These are phyloP conservation scores for Ceriops zippeliana DNA, from an alignment of 345 rosid genomes.

Conservation along the genomic window DNA sequence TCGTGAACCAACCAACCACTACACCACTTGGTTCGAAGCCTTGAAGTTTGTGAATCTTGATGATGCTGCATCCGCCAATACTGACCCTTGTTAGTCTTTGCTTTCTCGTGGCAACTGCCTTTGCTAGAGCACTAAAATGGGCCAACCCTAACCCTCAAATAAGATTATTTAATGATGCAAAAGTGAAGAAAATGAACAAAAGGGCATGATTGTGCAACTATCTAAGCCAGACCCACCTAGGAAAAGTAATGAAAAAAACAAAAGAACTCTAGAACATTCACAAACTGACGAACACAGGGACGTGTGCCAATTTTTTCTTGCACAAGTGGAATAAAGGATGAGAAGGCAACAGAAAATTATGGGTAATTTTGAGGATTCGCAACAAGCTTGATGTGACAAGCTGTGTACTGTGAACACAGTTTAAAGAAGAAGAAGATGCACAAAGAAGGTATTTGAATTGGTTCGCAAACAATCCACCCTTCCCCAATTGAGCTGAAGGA, in stretches of 20 bases:
- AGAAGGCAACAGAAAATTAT: not conserved
- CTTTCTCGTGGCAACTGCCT: not conserved
- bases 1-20: not conserved
- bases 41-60: constrained; percentile 44
- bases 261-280: too few species aligned
- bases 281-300: too few species aligned
- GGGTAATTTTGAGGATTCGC: too few species aligned
- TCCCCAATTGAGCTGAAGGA: too few species aligned
- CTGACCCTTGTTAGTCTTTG: constrained; percentile 14
- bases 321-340: not conserved
- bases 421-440: constrained; percentile 2
- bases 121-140: constrained; percentile 13
- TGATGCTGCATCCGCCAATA: constrained; percentile 42
- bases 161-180: not conserved
- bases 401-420: not conserved
- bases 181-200: not conserved
- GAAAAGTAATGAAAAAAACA: not conserved
- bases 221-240: constrained; percentile 11
- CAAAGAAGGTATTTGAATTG: not conserved
- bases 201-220: not conserved
- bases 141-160: constrained; percentile 14
- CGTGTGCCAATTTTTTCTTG: not conserved
- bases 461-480: too few species aligned
- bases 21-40: not conserved
- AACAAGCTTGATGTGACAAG: not conserved